Percentiles rank a stretch among this genome's conserved stretches.
These are phyloP conservation scores for Hordeum vulgare DNA, from an alignment of 176 grass and related monocot species.

Conservation along the genomic window MorexV3_pseudomolecules_assembly NC_058518.1:72033673-72034172, in stretches of 20 bases:
- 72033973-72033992: background rate
- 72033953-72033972: background rate
- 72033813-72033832: background rate
- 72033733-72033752: background rate
- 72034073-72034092: too few species aligned
- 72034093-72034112: too few species aligned
- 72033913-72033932: background rate
- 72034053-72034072: too few species aligned
- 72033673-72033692: background rate
- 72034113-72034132: too few species aligned
- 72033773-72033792: background rate
- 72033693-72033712: background rate
- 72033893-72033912: background rate
- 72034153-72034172: too few species aligned
- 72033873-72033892: background rate
- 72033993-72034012: too few species aligned
- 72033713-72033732: background rate
- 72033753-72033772: background rate
- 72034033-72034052: too few species aligned
- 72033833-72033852: background rate
- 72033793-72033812: background rate
- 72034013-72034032: too few species aligned
- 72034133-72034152: too few species aligned
- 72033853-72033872: background rate
- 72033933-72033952: background rate